Evolutionary conservation across 176 grass and related monocot genomes (phyloP).

Genomic region (Carex cristatella): DNA sequence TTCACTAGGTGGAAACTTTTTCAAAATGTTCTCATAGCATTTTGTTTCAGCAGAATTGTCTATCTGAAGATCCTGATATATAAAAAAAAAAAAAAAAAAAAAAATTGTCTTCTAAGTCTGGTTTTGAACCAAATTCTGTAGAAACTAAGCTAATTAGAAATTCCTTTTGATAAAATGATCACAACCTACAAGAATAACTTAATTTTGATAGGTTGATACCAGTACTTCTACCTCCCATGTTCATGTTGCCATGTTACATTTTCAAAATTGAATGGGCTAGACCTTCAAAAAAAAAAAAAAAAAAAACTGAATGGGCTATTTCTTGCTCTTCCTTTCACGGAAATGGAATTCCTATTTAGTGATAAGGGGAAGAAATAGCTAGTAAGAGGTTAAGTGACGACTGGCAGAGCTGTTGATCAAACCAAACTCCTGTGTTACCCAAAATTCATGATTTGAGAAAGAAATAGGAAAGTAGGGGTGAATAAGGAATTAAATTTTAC

Average conservation of each 20-base stretch:
- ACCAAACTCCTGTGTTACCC: neutral
- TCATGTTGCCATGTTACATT: neutral
- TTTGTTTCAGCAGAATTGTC: neutral
- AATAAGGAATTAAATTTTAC: neutral
- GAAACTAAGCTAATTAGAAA: neutral
- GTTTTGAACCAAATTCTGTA: neutral
- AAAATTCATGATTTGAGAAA: neutral
- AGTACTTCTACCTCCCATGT: neutral
- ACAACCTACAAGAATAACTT: neutral
- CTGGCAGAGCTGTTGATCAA: neutral
- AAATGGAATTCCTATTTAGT: neutral
- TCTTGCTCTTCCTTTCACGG: neutral
- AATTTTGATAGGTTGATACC: neutral
- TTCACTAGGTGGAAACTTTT: neutral
- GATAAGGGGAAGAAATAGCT: neutral
- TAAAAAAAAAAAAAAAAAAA: neutral
- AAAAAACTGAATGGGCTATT: neutral
- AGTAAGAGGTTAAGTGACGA: neutral
- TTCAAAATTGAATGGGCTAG: neutral
- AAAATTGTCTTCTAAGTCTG: neutral
- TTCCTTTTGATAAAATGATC: neutral
- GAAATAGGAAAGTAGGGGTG: neutral
- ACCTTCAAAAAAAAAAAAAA: too few species aligned
- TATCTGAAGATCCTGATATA: neutral
- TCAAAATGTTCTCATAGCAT: neutral